phyloP scores from a whole-genome alignment of 257 asterid species.

The Gentiana macrophylla region DNA sequence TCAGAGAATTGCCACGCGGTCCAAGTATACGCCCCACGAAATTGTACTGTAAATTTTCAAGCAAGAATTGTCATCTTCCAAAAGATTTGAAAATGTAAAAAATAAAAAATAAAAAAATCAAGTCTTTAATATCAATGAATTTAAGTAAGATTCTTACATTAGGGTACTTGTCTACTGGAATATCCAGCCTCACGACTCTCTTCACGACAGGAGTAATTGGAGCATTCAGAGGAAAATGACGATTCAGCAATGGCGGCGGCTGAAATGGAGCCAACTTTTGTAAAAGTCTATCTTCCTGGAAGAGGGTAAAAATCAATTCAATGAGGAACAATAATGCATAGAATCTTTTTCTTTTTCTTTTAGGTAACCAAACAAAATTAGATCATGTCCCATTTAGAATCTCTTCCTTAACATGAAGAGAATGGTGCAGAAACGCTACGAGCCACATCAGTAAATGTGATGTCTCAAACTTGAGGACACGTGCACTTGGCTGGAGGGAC shows the following conservation, averaged over 20 bases:
- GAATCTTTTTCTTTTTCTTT: too few species aligned
- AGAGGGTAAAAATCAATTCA: conserved; percentile 2
- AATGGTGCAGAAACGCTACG: too few species aligned
- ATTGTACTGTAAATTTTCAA: conserved; percentile 44
- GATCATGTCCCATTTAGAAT: too few species aligned
- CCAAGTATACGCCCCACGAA: conserved; percentile 81
- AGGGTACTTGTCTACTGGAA: conserved; percentile 71
- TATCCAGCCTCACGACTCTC: conserved; percentile 67
- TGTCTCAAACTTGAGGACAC: too few species aligned
- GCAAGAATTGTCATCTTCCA: conserved; percentile 12
- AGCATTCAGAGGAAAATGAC: conserved; percentile 44
- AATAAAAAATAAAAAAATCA: conserved; percentile 6
- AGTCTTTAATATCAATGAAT: background rate
- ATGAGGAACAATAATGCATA: too few species aligned
- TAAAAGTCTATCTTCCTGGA: conserved; percentile 51
- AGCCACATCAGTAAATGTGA: too few species aligned
- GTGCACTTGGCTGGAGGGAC: too few species aligned
- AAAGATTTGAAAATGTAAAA: background rate
- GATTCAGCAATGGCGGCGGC: conserved; percentile 39
- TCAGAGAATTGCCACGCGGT: conserved; percentile 78
- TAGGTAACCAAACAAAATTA: too few species aligned
- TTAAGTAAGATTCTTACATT: conserved; percentile 34
- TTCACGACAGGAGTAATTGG: conserved; percentile 49
- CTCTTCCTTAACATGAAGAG: too few species aligned
- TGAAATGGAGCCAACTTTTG: conserved; percentile 52